Evolutionary conservation across 1,284 basidiomycete species (phyloP), one percentile per base, ranked within the genome.

Genomic region (Ceratobasidium sp.): DNA sequence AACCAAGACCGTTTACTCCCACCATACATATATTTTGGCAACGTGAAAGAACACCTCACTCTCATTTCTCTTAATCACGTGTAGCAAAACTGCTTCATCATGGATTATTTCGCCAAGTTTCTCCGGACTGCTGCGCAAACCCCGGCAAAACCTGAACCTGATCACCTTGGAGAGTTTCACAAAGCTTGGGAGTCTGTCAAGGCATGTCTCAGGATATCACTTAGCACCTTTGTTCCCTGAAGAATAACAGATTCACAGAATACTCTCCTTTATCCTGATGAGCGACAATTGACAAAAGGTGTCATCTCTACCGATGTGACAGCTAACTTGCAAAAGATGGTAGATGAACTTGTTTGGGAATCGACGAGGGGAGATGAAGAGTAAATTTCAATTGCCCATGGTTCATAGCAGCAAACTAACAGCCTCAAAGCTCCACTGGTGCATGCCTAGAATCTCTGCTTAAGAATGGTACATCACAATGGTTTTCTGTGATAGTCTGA

Each of bases 361-460:
- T 90, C 91, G 28, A 90, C 91, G 18, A 85, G 89, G 74, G 88
- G 86, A 21, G 92, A 95, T 77, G 92, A 93, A 82, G 93, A 92
- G 93, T 95, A 81, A 76, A 91, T 85, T 45, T 30, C 23, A 55
- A 72, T 39, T 21, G 41, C 65, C 43, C 26, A 58, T 2, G 12
- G 8, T 10, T 21, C 36, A 48, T 14, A 10, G 48, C n/a, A 64
- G 18, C 18, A 73, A 72, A 76, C 53, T 53, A 8, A 72, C 74
- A 72, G 21, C 30, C 80, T 95, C 36, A 8, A 28, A 52, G 93
- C 73, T 88, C 85, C 12, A 94, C 93, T 2, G 95, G 95, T 26
- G 89, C 87, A n/a, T 97, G 94, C 79, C 83, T 97, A 74, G 97
- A 98, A 80, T 94, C 94, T 80, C 85, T 97, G 34, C 82, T 98